Percentiles rank a stretch among this genome's conserved stretches.
Evolutionary conservation across 352 stramenopile species (phyloP).

Genomic region (Phytopythium helicoides): DNA sequence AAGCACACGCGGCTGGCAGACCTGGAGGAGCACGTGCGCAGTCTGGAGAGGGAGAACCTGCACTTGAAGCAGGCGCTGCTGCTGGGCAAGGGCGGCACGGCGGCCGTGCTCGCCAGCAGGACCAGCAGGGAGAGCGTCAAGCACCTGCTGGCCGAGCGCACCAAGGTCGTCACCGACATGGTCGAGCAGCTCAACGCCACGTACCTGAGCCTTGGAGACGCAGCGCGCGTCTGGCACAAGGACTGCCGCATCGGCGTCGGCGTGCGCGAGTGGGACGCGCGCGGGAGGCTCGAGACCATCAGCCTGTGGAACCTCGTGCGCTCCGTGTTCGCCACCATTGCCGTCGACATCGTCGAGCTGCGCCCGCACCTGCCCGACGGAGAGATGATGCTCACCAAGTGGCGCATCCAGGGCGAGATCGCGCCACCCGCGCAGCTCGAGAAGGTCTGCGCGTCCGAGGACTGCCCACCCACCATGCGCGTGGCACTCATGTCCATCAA

Average conservation of each 20-base stretch:
- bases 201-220: constrained; percentile 64
- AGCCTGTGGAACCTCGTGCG: constrained; percentile 82
- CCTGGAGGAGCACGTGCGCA: constrained; percentile 65
- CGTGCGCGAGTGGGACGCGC: constrained; percentile 79
- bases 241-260: constrained; percentile 72
- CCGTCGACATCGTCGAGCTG: constrained; percentile 78
- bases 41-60: constrained; percentile 69
- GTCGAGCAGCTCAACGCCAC: constrained; percentile 71
- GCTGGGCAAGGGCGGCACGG: constrained; percentile 39
- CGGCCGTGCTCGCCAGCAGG: constrained; percentile 34
- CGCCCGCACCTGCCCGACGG: constrained; percentile 69
- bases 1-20: constrained; percentile 70
- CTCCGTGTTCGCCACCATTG: constrained; percentile 72
- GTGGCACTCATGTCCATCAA: constrained; percentile 73
- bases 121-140: constrained; percentile 36
- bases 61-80: constrained; percentile 76
- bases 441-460: constrained; percentile 60
- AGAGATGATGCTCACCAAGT: constrained; percentile 86
- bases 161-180: constrained; percentile 80
- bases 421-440: constrained; percentile 56
- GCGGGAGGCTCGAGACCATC: constrained; percentile 66
- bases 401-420: constrained; percentile 79
- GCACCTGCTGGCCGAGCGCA: constrained; percentile 57
- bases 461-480: constrained; percentile 67
- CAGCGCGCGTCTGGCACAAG: constrained; percentile 69